Evolutionary conservation across 2,329 filamentous ascomycete species (phyloP).

Genomic region (Cladosporium colombiae): DNA sequence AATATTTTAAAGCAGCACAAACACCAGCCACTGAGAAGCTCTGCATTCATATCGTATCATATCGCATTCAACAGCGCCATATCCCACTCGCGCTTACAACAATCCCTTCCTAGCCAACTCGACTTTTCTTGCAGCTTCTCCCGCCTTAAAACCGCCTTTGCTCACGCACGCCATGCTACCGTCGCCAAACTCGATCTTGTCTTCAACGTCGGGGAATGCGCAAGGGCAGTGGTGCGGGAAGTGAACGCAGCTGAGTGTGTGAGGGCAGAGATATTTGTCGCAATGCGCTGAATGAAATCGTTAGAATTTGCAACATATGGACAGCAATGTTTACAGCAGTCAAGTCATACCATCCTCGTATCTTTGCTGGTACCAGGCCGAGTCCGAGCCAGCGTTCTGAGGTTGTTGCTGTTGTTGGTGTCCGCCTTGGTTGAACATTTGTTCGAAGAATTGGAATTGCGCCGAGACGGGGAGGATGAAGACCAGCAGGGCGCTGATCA

Average conservation of each 20-base stretch:
- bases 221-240: conserved; percentile 98
- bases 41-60: conserved; percentile 11
- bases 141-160: conserved; percentile 71
- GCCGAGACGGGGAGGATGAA: conserved; percentile 62
- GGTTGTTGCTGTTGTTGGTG: conserved; percentile 59
- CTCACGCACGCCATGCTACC: conserved; percentile 73
- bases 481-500: conserved; percentile 54
- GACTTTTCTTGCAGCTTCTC: conserved; percentile 73
- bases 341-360: conserved; percentile 62
- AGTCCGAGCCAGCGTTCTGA: conserved; percentile 83
- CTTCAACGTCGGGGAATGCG: conserved; percentile 66
- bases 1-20: neutral
- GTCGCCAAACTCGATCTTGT: conserved; percentile 70
- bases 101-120: conserved; percentile 78
- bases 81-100: conserved; percentile 50
- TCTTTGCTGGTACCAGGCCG: conserved; percentile 71
- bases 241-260: conserved; percentile 90
- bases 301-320: neutral
- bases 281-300: conserved; percentile 65
- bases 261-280: conserved; percentile 90
- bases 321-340: neutral
- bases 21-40: neutral
- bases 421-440: conserved; percentile 76
- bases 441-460: conserved; percentile 97
- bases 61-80: neutral